Percentiles rank a stretch among this genome's conserved stretches.
These are phyloP conservation scores for Arthrobotrys iridis DNA, from an alignment of 2,329 filamentous ascomycete genomes.

Conservation along the genomic window DNA sequence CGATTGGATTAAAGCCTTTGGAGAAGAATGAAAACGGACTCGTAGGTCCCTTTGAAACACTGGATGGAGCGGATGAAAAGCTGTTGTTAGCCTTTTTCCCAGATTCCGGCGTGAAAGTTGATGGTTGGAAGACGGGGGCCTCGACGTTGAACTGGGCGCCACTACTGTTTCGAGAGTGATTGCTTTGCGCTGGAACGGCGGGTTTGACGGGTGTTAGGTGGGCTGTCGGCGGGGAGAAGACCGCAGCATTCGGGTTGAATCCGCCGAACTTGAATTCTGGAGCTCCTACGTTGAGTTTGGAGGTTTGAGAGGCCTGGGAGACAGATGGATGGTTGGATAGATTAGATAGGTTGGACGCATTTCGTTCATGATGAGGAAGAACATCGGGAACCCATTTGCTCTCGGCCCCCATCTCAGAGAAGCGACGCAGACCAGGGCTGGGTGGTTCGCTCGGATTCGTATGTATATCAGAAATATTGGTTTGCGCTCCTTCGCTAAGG, in stretches of 20 bases:
- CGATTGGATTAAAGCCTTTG: slow-evolving; percentile 77
- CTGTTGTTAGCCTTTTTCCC: slow-evolving; percentile 38
- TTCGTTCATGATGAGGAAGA: slow-evolving; percentile 74
- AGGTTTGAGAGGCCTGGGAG: slow-evolving; percentile 61
- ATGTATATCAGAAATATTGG: slow-evolving; percentile 60
- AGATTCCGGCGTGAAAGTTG: slow-evolving; percentile 46
- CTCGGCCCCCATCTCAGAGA: slow-evolving; percentile 32
- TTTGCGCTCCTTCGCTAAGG: slow-evolving; percentile 62
- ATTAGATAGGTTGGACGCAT: slow-evolving; percentile 8
- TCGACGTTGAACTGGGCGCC: slow-evolving; percentile 72
- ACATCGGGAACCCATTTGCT: slow-evolving; percentile 45
- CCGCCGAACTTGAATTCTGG: slow-evolving; percentile 84
- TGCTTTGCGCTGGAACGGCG: slow-evolving; percentile 1
- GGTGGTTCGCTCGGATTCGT: slow-evolving; percentile 58
- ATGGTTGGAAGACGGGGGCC: slow-evolving; percentile 76
- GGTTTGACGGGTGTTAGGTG: slow-evolving; percentile 64
- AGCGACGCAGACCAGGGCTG: slow-evolving; percentile 55
- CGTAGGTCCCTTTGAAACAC: slow-evolving; percentile 61
- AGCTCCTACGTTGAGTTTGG: slow-evolving; percentile 87
- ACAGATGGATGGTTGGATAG: slow-evolving; percentile 16
- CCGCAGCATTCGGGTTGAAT: slow-evolving; percentile 62
- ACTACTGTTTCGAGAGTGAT: slow-evolving; percentile 56
- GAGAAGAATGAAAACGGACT: slow-evolving; percentile 75
- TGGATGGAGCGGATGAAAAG: slow-evolving; percentile 38
- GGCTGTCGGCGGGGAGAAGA: slow-evolving; percentile 63